phyloP scores from a whole-genome alignment of 495 filamentous ascomycete species.

The Cryomyces minteri region DNA sequence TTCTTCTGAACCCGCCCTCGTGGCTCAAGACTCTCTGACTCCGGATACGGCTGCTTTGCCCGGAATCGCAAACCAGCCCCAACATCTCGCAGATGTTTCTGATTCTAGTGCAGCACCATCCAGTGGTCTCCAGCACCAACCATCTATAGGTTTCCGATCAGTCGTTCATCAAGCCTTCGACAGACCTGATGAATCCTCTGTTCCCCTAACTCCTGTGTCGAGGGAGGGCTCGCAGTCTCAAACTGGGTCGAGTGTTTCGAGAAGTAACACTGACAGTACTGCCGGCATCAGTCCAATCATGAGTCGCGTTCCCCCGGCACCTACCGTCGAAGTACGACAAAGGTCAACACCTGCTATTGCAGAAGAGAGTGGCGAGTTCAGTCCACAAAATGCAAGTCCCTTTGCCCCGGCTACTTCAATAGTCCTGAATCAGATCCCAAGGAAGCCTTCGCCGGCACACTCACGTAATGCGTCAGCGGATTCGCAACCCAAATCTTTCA shows the following conservation, averaged over 20 bases:
- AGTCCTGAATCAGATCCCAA: conserved; percentile 8
- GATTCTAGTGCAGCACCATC: not conserved
- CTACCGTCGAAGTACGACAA: conserved; percentile 7
- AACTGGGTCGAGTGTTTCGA: conserved; percentile 22
- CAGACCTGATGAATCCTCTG: conserved; percentile 21
- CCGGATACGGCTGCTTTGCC: too few relatives aligned
- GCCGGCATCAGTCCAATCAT: conserved; percentile 54
- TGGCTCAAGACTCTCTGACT: too few relatives aligned
- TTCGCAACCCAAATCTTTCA: conserved; percentile 17
- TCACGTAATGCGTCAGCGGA: conserved; percentile 13
- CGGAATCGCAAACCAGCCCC: too few relatives aligned
- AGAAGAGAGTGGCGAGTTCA: conserved; percentile 23
- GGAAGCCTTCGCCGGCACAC: conserved; percentile 19
- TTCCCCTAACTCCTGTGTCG: conserved; percentile 36
- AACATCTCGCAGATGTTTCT: not conserved
- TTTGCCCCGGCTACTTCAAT: conserved; percentile 1
- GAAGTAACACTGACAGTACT: conserved; percentile 48
- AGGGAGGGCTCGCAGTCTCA: conserved; percentile 6
- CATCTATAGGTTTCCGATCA: conserved; percentile 45
- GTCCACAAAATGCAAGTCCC: not conserved
- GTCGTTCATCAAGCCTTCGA: conserved; percentile 56
- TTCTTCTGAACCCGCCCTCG: too few relatives aligned
- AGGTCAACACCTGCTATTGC: conserved; percentile 31
- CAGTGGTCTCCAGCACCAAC: conserved; percentile 29
- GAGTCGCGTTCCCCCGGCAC: conserved; percentile 27